phyloP scores from a whole-genome alignment of 192 early-diverging fungal species.

The Entomortierella lignicola region DNA sequence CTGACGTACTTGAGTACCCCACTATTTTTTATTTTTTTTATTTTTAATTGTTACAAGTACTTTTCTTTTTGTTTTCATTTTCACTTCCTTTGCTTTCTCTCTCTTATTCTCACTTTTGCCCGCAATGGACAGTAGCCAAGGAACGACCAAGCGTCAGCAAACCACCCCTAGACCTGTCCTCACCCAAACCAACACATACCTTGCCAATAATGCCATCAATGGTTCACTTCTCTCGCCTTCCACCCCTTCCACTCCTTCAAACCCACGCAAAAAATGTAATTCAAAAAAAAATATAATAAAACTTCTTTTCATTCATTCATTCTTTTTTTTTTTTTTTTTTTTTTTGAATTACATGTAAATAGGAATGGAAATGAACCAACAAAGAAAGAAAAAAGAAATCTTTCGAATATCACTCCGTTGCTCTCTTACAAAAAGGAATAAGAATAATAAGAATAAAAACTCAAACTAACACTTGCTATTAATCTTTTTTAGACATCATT shows the following conservation, averaged over 20 bases:
- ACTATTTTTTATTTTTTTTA: no score
- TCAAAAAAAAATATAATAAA: no score
- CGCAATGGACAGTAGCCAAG: no score
- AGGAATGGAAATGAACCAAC: no score
- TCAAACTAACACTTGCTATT: not conserved
- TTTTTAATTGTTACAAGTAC: no score
- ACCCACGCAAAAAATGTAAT: conserved; percentile 52
- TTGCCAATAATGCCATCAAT: not conserved
- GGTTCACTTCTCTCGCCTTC: not conserved
- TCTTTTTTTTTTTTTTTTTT: not conserved
- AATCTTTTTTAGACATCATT: conserved; percentile 62
- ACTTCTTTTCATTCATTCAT: not conserved
- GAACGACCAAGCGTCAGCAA: not conserved
- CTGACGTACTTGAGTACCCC: no score
- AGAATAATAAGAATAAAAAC: not conserved
- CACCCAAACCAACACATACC: not conserved
- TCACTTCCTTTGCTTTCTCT: no score
- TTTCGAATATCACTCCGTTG: no score
- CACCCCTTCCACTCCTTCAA: conserved; percentile 14
- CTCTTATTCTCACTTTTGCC: no score
- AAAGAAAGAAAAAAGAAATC: no score
- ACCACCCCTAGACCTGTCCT: not conserved
- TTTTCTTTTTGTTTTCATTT: no score
- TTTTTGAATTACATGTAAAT: not conserved
- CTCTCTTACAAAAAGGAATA: no score